Base-by-base conservation (phyloP, 352 stramenopile species). In the Discostella stelligera region DNA sequence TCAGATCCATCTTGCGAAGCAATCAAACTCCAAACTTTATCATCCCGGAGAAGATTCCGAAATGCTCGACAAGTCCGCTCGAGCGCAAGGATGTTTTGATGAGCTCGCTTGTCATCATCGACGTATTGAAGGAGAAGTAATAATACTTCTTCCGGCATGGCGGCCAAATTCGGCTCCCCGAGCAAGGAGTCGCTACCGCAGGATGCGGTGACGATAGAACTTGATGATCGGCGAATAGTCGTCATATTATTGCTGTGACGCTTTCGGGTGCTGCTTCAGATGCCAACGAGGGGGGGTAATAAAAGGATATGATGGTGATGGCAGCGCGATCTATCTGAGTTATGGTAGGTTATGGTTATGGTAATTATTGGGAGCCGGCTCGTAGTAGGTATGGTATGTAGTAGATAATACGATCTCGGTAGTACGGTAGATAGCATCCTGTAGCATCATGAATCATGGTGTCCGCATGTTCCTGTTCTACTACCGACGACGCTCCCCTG, bases 401-500 rank as follows among this genome's bases (percentile, higher is more conserved):
- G n/a, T n/a, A n/a, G n/a, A n/a, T n/a, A n/a, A n/a, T n/a, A n/a
- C n/a, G n/a, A n/a, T n/a, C n/a, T n/a, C n/a, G n/a, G n/a, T n/a
- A n/a, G n/a, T n/a, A n/a, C 27, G 27, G 27, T 32, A 5, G 27
- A 5, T 32, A 32, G 27, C 5, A 32, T 32, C 27, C 27, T 32
- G 27, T 32, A 32, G n/a, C n/a, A n/a, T n/a, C n/a, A n/a, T n/a
- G n/a, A 9, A 23, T 25, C 50, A 21, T 18, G 23, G 39, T 37
- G 52, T 59, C 52, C 10, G 18, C 52, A n/a, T n/a, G n/a, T n/a
- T n/a, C n/a, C 20, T 13, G 13, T 16, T 18, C 52, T 20, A 32
- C 14, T 49, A 14, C 37, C 11, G 37, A 10, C 37, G 37, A 44
- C 7, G 37, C 55, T 4, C 46, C 37, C 20, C 58, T 91, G 7